These are phyloP conservation scores for Tinospora cordifolia DNA, from an alignment of 164 flowering plant genomes.

Conservation along the genomic window DNA sequence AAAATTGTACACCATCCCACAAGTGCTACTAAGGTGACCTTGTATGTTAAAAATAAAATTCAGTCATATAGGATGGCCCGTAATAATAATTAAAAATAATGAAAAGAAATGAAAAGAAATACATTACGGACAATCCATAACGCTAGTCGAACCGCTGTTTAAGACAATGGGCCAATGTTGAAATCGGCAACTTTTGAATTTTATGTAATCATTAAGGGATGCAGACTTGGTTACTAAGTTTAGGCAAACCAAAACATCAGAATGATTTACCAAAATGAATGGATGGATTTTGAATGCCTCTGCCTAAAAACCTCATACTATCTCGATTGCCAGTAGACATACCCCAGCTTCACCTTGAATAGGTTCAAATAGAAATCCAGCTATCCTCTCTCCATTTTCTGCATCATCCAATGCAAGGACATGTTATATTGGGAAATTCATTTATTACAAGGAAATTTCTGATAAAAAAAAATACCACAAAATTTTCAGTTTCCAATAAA, in stretches of 20 bases:
- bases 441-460: neutral
- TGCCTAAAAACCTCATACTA: neutral
- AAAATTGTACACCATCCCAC: neutral
- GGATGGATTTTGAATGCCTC: neutral
- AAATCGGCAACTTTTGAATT: too few relatives aligned
- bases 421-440: neutral
- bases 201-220: too few relatives aligned
- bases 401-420: constrained; percentile 26
- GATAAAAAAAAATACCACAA: neutral
- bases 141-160: too few relatives aligned
- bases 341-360: constrained; percentile 99
- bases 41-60: too few relatives aligned
- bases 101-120: too few relatives aligned
- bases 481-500: neutral
- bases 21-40: too few relatives aligned
- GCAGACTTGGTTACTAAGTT: neutral
- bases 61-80: too few relatives aligned
- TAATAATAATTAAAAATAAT: too few relatives aligned
- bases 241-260: neutral
- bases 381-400: constrained; percentile 76
- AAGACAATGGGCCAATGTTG: too few relatives aligned
- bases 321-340: constrained; percentile 18
- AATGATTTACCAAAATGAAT: neutral
- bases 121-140: too few relatives aligned
- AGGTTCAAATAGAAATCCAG: constrained; percentile 97